Percentiles rank a stretch among this genome's conserved stretches.
Conservation (phyloP, 768 basidiomycete species). For the Collybia nuda region DNA sequence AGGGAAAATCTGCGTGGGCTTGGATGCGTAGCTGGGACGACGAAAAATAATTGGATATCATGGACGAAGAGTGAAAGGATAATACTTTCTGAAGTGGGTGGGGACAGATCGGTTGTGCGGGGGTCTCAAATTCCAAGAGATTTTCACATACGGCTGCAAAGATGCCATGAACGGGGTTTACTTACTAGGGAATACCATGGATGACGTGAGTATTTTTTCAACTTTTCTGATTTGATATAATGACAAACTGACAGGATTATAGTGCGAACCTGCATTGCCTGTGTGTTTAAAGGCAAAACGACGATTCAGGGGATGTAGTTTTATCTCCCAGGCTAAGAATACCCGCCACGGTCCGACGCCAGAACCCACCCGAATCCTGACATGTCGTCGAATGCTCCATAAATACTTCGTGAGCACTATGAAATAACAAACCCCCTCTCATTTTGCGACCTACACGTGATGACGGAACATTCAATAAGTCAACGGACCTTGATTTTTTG, state of each 20-base stretch:
- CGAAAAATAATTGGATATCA: not conserved
- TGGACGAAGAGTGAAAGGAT: not conserved
- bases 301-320: not conserved
- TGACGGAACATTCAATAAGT: too few species aligned
- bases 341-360: not conserved
- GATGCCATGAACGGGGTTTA: not conserved
- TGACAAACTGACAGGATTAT: not conserved
- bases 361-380: too few species aligned
- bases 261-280: constrained; percentile 12
- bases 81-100: too few species aligned
- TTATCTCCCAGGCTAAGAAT: not conserved
- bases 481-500: too few species aligned
- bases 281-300: not conserved
- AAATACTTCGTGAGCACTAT: too few species aligned
- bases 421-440: too few species aligned
- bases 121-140: not conserved
- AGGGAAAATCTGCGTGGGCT: not conserved
- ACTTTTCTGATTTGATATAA: not conserved
- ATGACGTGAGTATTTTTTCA: not conserved
- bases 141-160: not conserved
- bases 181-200: not conserved
- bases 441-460: too few species aligned
- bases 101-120: not conserved
- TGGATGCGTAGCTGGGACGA: not conserved
- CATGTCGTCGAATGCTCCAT: too few species aligned